Evolutionary conservation across 108 stramenopile genomes (phyloP).

Genomic region (Chaetoceros tenuissimus): DNA sequence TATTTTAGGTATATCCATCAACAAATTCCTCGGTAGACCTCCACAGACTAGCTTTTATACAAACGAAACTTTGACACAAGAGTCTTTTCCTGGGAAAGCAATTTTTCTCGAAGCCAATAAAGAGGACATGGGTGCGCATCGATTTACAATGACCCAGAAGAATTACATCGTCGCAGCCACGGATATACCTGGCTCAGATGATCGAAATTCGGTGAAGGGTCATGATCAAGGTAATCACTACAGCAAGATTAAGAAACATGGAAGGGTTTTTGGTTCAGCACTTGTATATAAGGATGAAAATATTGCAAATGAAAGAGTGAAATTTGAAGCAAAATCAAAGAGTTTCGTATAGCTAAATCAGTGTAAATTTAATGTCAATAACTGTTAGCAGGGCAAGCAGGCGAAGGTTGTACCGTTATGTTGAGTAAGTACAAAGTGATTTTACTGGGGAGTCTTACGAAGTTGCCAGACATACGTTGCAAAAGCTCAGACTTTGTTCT

Average conservation of each 20-base stretch:
- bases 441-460: too few species aligned
- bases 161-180: conserved; percentile 83
- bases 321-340: too few species aligned
- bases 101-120: conserved; percentile 77
- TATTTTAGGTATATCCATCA: conserved; percentile 61
- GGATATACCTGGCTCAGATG: conserved; percentile 79
- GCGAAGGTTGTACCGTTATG: too few species aligned
- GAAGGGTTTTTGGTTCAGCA: neutral
- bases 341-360: too few species aligned
- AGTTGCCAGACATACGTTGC: too few species aligned
- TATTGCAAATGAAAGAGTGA: neutral
- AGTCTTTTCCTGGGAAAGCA: conserved; percentile 53
- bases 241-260: conserved; percentile 27
- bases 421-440: too few species aligned
- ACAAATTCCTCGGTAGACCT: conserved; percentile 65
- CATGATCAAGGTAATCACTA: conserved; percentile 13
- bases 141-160: conserved; percentile 69
- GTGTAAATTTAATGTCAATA: too few species aligned
- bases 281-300: neutral
- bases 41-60: conserved; percentile 58
- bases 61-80: conserved; percentile 33
- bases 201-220: conserved; percentile 40
- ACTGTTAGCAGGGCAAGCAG: too few species aligned
- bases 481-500: too few species aligned
- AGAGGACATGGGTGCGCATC: conserved; percentile 83